Conservation (phyloP, 805 yeast genomes). For the Kluyveromyces nonfermentans region DNA sequence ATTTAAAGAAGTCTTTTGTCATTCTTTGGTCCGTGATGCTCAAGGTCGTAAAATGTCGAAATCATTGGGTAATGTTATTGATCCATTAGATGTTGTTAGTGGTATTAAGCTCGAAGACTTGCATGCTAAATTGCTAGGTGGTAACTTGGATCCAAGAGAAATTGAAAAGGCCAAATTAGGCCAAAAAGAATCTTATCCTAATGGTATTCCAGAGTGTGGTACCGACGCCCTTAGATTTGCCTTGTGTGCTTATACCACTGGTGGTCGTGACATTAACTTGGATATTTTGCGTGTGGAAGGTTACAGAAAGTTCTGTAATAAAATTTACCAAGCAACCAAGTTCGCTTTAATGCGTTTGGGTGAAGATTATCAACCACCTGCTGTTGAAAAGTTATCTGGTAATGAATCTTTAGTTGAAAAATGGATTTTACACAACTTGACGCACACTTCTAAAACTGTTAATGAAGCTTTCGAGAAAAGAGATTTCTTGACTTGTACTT, state of each 20-base stretch:
- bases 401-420: constrained; percentile 87
- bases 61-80: constrained; percentile 92
- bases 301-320: constrained; percentile 98
- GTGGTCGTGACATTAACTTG: constrained; percentile 96
- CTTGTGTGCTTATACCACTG: constrained; percentile 94
- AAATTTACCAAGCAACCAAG: constrained; percentile 97
- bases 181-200: constrained; percentile 83
- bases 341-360: constrained; percentile 92
- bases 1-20: constrained; percentile 95
- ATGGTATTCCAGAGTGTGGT: constrained; percentile 98
- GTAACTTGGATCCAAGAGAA: constrained; percentile 87
- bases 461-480: constrained; percentile 66
- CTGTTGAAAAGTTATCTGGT: constrained; percentile 52
- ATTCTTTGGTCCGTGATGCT: constrained; percentile 96
- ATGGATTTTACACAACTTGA: constrained; percentile 88
- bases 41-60: constrained; percentile 99
- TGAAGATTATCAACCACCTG: constrained; percentile 76
- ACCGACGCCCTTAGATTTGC: constrained; percentile 98
- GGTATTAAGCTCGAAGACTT: constrained; percentile 77
- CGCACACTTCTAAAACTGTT: constrained; percentile 55
- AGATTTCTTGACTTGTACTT: constrained; percentile 83
- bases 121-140: constrained; percentile 65
- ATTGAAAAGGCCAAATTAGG: constrained; percentile 80
- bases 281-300: constrained; percentile 97
- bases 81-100: constrained; percentile 86